Base-by-base conservation (phyloP, 257 asterid species). In the Solanum chiquidenum region DNA sequence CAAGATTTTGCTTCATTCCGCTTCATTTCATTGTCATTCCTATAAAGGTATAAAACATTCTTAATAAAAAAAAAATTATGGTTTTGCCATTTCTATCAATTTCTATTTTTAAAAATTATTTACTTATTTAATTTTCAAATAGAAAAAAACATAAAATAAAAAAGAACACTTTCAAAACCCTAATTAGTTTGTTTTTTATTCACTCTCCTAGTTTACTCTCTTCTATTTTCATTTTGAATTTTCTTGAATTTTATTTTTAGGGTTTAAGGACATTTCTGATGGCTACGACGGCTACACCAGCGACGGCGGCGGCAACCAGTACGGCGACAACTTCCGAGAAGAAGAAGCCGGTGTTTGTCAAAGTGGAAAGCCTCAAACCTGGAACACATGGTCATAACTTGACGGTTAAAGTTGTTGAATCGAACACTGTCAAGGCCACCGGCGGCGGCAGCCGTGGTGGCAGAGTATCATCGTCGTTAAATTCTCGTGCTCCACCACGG, bases 341-440 rank as follows among this genome's bases (percentile, higher is more conserved):
- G 92, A 91, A 92, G 87, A 92, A 90, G 66, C 94, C 94, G 9
- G 91, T 89, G 34, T 92, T 92, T 37, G 94, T 90, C 52, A 90
- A 92, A 88, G 93, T 90, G 44, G 87, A 82, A 9, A 89, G 87
- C 25, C 91, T 92, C 14, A 89, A 85, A 84, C 94, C 94, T 5
- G 94, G 93, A 4, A 92, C 94, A 76, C 72, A 83, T 55, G 94
- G 94, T 13, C 94, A 92, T 77, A 92, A 88, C 37, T 86, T 92
- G 83, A 86, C 88, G 3, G 94, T 92, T 11, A 92, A 89, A 80
- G 94, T 92, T n/a, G 83, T 92, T 40, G 88, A 86, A 60, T 87
- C 91, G 90, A 89, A 83, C 49, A 12, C 90, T 14, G 89, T 92
- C 10, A 87, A 35, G 13, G 89, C 87, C 75, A 92, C 75, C 72